Conservation (phyloP, 2,329 filamentous ascomycete genomes). For the Aspergillus pseudotamarii region DNA sequence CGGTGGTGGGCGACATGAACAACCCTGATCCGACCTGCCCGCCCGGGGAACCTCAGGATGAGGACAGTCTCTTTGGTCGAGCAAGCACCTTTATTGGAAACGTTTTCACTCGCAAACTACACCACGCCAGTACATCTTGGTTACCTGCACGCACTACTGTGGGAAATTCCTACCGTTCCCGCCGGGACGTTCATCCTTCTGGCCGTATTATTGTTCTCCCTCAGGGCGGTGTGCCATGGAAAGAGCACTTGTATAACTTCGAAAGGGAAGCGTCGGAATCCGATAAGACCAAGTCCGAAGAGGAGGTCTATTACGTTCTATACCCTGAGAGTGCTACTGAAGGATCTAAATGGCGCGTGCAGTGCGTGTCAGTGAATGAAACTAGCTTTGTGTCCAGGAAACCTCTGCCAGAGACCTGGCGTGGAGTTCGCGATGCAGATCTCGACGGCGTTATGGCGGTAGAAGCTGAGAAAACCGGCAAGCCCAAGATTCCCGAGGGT, state of each 20-base stretch:
- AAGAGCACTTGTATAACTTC: constrained; percentile 89
- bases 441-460: constrained; percentile 63
- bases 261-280: constrained; percentile 61
- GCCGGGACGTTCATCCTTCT: constrained; percentile 67
- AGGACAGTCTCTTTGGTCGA: constrained; percentile 76
- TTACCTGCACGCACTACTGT: constrained; percentile 83
- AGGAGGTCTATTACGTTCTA: constrained; percentile 79
- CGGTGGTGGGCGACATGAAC: constrained; percentile 80
- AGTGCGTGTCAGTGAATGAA: constrained; percentile 82
- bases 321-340: constrained; percentile 81
- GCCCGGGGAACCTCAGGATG: constrained; percentile 67
- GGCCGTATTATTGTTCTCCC: constrained; percentile 83
- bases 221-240: constrained; percentile 81
- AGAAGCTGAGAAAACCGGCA: constrained; percentile 42
- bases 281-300: constrained; percentile 42
- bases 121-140: constrained; percentile 77
- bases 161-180: constrained; percentile 70
- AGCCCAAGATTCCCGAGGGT: constrained; percentile 49
- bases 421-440: constrained; percentile 84
- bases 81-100: constrained; percentile 86
- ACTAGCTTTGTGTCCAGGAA: constrained; percentile 91
- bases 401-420: constrained; percentile 87
- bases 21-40: constrained; percentile 57
- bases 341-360: constrained; percentile 87
- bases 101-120: constrained; percentile 80